Base-by-base conservation (phyloP, 768 basidiomycete genomes). In the Macrolepiota albuminosa region DNA sequence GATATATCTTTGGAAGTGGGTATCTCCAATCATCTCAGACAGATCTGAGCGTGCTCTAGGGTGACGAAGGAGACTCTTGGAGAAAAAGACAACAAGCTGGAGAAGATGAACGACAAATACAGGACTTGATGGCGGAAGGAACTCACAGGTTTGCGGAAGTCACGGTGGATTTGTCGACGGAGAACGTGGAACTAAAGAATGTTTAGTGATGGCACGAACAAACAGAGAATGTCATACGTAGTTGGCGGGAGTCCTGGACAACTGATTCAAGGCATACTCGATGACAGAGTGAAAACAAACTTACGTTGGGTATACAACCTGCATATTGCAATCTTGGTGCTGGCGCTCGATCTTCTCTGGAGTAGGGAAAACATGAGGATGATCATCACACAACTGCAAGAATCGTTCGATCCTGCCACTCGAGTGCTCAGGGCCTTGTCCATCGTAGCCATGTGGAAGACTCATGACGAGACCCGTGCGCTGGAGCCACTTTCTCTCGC, bases 311-410 rank as follows among this genome's bases (percentile, higher is more conserved):
- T 98, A 98, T 33, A 96, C 93, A 65, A 99, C 89, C 76, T 98
- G 97, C 93, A 98, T 93, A 72, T 98, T 99, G 76, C 95, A 97
- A 72, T 99, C 97, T 77, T 99, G 97, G 70, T 98, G 95, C 68
- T 97, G 95, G 50, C 97, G 78, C 69, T 95, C 93, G 61, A 95
- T 75, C 79, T 96, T 97, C 74, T 95, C 86, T 1, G 83, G 83
- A 0, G 86, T 86, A 1, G 96, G 96, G 86, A 86, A 98, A 61
- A 88, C 72, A 71, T 94, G 81, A 6, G 96, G 96, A 71, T 99
- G 95, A 67, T 99, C 96, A 72, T 97, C 96, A 70, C 95, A 97
- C 47, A 99, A 85, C 76, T 98, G 97, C 65, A 99, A 77, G 86
- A 98, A 99, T 34, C 97, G 84, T 75, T 99, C 96, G 48, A 98